phyloP scores from a whole-genome alignment of 768 basidiomycete species.

The Leccinum uliginosum region DNA sequence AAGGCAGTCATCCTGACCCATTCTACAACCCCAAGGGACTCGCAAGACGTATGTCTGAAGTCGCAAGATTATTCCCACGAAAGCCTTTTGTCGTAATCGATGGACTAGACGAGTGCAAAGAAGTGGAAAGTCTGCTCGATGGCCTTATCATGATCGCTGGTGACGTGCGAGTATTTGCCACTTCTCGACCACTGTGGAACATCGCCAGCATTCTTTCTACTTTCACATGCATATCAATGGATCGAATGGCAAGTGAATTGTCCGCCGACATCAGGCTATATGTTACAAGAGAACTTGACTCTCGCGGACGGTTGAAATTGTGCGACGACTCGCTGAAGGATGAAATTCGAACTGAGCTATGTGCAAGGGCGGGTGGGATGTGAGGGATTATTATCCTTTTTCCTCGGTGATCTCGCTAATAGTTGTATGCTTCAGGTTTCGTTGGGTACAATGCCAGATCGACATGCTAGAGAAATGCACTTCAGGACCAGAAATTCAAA shows the following conservation, averaged over 20 bases:
- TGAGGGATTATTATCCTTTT: not conserved
- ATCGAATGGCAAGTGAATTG: not conserved
- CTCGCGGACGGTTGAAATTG: constrained; percentile 3
- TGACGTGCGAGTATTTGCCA: constrained; percentile 4
- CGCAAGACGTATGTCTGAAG: not conserved
- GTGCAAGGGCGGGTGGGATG: constrained; percentile 17
- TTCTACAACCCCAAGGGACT: constrained; percentile 8
- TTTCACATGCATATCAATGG: constrained; percentile 11
- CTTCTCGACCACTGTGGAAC: constrained; percentile 5
- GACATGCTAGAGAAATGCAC: constrained; percentile 6
- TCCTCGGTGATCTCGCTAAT: not conserved
- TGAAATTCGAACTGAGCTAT: constrained; percentile 7
- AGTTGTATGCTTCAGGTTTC: not conserved
- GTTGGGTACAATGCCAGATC: constrained; percentile 17
- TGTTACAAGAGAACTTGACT: constrained; percentile 9
- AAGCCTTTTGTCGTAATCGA: constrained; percentile 16
- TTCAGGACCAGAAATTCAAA: not conserved
- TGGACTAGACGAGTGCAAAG: constrained; percentile 22
- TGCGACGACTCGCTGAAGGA: not conserved
- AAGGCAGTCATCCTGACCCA: not conserved
- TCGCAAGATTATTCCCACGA: not conserved
- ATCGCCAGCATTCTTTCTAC: not conserved
- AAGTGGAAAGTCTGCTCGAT: constrained; percentile 5
- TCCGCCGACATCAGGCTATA: constrained; percentile 10
- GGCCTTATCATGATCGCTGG: not conserved